phyloP scores from a whole-genome alignment of 177 flowering plant species.

The Vitis hybrid region DNA sequence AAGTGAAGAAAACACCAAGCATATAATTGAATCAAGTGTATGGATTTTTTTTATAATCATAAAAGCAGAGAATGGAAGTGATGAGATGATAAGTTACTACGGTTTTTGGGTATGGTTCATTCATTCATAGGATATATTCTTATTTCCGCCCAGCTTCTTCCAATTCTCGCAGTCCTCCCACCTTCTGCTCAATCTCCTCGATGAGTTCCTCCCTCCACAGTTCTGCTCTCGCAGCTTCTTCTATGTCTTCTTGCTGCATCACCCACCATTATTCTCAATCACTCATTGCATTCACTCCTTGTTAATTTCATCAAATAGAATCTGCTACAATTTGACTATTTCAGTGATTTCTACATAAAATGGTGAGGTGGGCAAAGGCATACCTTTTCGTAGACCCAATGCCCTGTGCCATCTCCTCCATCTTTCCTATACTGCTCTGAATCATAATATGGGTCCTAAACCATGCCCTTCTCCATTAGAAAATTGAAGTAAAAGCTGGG shows the following conservation, averaged over 20 bases:
- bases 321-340: not conserved
- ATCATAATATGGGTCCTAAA: conserved; percentile 85
- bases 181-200: conserved; percentile 90
- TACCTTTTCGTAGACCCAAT: conserved; percentile 92
- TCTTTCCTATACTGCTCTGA: conserved; percentile 74
- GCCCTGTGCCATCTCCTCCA: conserved; percentile 95
- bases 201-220: conserved; percentile 85
- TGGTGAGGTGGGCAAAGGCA: too few relatives aligned
- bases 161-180: conserved; percentile 72
- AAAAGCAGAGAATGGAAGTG: too few relatives aligned
- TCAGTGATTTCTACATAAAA: not conserved
- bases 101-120: too few relatives aligned
- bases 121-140: not conserved
- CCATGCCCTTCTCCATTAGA: not conserved
- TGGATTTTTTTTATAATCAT: too few relatives aligned
- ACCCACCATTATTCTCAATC: not conserved
- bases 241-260: conserved; percentile 87
- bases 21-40: not conserved
- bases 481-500: not conserved
- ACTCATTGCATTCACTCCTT: not conserved
- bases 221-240: conserved; percentile 69
- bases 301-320: too few relatives aligned
- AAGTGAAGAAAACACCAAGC: too few relatives aligned
- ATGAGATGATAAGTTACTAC: too few relatives aligned
- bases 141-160: conserved; percentile 74